Base-by-base conservation (phyloP, 2,329 filamentous ascomycete genomes). In the Emmonsiellopsis sp. region DNA sequence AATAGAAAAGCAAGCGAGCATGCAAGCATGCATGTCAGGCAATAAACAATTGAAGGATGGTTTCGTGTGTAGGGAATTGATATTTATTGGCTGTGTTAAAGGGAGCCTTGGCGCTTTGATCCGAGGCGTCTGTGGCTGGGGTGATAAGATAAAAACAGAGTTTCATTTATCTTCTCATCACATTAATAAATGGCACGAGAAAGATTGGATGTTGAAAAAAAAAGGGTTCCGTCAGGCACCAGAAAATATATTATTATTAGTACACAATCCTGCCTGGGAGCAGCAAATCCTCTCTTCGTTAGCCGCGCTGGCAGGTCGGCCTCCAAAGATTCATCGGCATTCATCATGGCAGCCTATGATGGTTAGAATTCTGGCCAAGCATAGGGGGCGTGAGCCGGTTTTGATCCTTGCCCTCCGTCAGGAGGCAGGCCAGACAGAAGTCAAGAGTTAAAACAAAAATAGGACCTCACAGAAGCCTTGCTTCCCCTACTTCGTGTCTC, bases 401-500 rank as follows among this genome's bases (percentile, higher is more conserved):
- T n/a, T 8, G 9, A n/a, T 13, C 32, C 31, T 26, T 26, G 5
- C 20, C 20, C 20, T 26, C 20, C 20, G 20, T 26, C 20, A 26
- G 20, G 20, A 26, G 30, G 46, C 16, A 49, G 8, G 16, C 20
- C n/a, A 13, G 20, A 31, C 32, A 15, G 34, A 13, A 13, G 11
- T 15, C 34, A 13, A 9, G 11, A 3, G 11, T n/a, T 13, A 31
- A 38, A 40, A 26, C 26, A 15, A 37, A 37, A 6, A 16, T 11
- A n/a, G 38, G 5, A 10, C 3, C 7, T 49, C 10, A 13, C 3
- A 31, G 20, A 38, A 7, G 35, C 44, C 26, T 26, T 48, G 35
- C 5, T 13, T 8, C 13, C 20, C 26, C 31, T 53, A 32, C n/a
- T 49, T 44, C 46, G 54, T 50, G 46, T 60, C 58, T 35, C 58